These are phyloP conservation scores for Xylaria longipes DNA, from an alignment of 495 filamentous ascomycete species.

Conservation along the genomic window DNA sequence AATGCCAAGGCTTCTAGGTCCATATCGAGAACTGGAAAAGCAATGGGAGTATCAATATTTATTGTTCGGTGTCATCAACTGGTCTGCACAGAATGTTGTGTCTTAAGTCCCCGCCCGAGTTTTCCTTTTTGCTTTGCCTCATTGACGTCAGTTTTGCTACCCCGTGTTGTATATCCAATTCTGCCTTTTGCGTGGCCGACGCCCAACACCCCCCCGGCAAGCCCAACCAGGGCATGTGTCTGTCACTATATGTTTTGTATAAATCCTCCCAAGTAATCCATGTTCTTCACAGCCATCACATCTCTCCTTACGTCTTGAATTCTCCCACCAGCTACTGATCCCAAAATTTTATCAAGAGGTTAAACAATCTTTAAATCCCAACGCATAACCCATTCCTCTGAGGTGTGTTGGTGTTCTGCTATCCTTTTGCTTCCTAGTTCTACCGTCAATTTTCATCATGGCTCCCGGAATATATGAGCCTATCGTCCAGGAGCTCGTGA, in stretches of 20 bases:
- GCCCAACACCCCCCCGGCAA: background rate
- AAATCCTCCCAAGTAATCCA: background rate
- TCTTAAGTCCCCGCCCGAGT: background rate
- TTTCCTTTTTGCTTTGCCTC: background rate
- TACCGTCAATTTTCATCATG: background rate
- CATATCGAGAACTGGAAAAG: too few species aligned
- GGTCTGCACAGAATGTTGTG: background rate
- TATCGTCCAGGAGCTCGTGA: slow-evolving; percentile 5
- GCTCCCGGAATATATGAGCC: background rate
- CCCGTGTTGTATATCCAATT: background rate
- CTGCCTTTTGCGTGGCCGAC: background rate
- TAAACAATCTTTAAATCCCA: background rate
- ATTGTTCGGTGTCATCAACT: background rate
- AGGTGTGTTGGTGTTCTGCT: background rate
- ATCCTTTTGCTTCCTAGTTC: slow-evolving; percentile 8
- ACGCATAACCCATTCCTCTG: background rate
- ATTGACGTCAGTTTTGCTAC: background rate
- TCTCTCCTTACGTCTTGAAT: background rate
- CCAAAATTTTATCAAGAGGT: background rate
- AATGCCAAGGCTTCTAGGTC: too few species aligned
- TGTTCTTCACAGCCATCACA: background rate
- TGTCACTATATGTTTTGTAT: slow-evolving; percentile 1
- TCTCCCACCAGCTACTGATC: background rate
- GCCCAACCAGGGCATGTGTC: background rate
- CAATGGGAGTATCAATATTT: too few species aligned